Conservation (phyloP, 2,329 filamentous ascomycete species). For the Cladosporium sp. region DNA sequence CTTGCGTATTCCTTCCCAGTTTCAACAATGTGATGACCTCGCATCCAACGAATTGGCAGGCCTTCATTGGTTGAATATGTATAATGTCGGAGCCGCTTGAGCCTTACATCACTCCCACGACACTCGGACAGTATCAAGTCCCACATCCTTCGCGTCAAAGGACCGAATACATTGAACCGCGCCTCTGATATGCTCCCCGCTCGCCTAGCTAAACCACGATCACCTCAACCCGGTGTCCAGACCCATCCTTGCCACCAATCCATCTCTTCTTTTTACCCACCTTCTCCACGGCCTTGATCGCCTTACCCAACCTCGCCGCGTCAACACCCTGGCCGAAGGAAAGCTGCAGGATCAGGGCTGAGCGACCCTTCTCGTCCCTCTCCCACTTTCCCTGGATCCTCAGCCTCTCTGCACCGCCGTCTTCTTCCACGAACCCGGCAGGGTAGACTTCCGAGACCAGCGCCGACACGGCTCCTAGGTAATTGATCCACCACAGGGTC, state of each 20-base stretch:
- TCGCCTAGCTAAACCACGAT: not conserved
- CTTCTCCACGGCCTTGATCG: slow-evolving; percentile 51
- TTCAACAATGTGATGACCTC: not conserved
- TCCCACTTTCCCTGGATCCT: slow-evolving; percentile 46
- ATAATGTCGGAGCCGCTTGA: not conserved
- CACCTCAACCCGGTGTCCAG: slow-evolving; percentile 44
- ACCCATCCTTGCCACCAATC: slow-evolving; percentile 43
- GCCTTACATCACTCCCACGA: not conserved
- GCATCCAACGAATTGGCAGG: not conserved
- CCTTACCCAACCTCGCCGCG: slow-evolving; percentile 43
- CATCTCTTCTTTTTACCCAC: slow-evolving; percentile 63
- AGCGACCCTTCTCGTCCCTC: slow-evolving; percentile 43
- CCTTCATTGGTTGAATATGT: not conserved
- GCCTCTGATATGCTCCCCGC: not conserved
- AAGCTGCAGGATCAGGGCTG: slow-evolving; percentile 47
- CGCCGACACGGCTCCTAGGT: slow-evolving; percentile 61
- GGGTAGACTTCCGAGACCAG: slow-evolving; percentile 63
- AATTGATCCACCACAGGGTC: slow-evolving; percentile 65
- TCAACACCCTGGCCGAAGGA: slow-evolving; percentile 41
- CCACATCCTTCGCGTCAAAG: slow-evolving; percentile 1
- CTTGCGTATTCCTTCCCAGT: not conserved
- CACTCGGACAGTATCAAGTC: not conserved
- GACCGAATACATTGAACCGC: slow-evolving; percentile 6
- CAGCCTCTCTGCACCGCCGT: slow-evolving; percentile 37
- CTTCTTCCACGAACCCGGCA: slow-evolving; percentile 51